phyloP scores from a whole-genome alignment of 2,329 filamentous ascomycete genomes.

The Colletotrichum chrysophilum region DNA sequence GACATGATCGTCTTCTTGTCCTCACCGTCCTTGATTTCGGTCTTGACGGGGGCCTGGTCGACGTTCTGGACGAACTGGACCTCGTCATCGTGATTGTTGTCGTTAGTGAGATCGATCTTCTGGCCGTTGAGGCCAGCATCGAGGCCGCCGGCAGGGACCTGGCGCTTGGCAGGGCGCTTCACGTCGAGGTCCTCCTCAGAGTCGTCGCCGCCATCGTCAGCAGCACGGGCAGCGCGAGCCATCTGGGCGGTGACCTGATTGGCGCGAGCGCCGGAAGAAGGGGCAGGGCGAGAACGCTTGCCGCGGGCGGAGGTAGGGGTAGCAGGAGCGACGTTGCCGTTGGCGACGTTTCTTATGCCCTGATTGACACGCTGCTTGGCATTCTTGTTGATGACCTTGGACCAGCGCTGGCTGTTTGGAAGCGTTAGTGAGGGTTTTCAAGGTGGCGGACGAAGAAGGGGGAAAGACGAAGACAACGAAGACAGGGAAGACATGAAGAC shows the following conservation, averaged over 20 bases:
- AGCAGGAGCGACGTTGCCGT: background rate
- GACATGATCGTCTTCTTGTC: background rate
- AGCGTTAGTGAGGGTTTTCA: background rate
- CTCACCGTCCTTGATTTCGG: slow-evolving; percentile 17
- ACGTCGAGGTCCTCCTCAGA: background rate
- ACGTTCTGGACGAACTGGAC: background rate
- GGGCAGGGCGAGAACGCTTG: background rate
- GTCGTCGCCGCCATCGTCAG: background rate
- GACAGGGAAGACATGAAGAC: background rate
- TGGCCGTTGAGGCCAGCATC: background rate
- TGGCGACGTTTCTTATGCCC: background rate
- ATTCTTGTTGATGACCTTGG: slow-evolving; percentile 40
- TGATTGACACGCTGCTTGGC: slow-evolving; percentile 33
- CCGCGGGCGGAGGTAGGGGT: background rate
- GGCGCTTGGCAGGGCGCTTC: slow-evolving; percentile 7
- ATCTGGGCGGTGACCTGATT: slow-evolving; percentile 3
- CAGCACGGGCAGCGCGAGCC: background rate
- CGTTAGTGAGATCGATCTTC: slow-evolving; percentile 8
- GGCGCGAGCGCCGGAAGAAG: background rate
- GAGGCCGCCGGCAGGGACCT: background rate
- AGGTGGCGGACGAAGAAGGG: background rate
- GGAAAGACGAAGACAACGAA: background rate
- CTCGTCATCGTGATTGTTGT: background rate
- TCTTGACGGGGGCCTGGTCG: slow-evolving; percentile 1
- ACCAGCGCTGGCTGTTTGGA: slow-evolving; percentile 40